A percentile compares a stretch with the other conserved stretches of the same genome.
Conservation (phyloP, 768 basidiomycete genomes). For the Ramaria sp. region DNA sequence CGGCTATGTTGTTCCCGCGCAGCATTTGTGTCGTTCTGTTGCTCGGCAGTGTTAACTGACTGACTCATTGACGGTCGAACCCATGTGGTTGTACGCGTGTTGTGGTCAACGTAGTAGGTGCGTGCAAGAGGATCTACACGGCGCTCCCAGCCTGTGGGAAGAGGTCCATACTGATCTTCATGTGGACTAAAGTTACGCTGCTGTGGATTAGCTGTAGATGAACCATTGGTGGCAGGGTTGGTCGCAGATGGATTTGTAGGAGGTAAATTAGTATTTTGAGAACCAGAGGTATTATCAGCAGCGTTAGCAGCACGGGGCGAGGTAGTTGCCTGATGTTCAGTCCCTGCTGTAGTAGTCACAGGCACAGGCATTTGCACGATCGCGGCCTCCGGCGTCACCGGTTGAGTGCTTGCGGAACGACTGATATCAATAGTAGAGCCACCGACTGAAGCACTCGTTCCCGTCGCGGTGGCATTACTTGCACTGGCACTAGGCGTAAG, state of each 20-base stretch:
- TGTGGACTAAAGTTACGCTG: conserved; percentile 88
- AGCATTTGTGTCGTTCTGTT: conserved; percentile 72
- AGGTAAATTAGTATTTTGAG: not conserved
- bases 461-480: not conserved
- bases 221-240: conserved; percentile 13
- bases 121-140: conserved; percentile 92
- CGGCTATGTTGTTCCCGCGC: conserved; percentile 82
- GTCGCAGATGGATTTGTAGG: conserved; percentile 12
- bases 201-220: conserved; percentile 37
- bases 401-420: conserved; percentile 59
- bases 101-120: conserved; percentile 98
- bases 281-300: not conserved
- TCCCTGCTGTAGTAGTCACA: conserved; percentile 15
- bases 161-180: conserved; percentile 85
- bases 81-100: conserved; percentile 96
- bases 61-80: conserved; percentile 79
- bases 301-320: conserved; percentile 15
- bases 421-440: conserved; percentile 38
- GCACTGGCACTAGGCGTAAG: conserved; percentile 39
- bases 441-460: conserved; percentile 14
- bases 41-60: conserved; percentile 55
- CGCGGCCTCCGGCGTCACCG: conserved; percentile 34
- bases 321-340: conserved; percentile 14
- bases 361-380: conserved; percentile 32
- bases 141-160: conserved; percentile 93